Percentiles rank a stretch among this genome's conserved stretches.
Conservation (phyloP, 2,329 filamentous ascomycete genomes). For the Cryphonectria japonica region DNA sequence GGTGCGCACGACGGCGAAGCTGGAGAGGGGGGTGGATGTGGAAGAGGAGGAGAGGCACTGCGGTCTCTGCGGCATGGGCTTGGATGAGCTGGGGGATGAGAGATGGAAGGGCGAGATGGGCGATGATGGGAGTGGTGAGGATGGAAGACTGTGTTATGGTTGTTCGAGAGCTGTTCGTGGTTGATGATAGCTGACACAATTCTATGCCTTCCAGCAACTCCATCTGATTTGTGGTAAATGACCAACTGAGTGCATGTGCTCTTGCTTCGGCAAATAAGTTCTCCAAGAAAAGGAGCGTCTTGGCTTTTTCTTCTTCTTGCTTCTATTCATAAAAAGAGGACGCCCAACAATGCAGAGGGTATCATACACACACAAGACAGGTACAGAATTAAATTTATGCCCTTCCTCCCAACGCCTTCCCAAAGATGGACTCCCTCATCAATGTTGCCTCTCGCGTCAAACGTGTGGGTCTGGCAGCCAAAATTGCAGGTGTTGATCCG, state of each 20-base stretch:
- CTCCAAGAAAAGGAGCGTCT: not conserved
- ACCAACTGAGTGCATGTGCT: not conserved
- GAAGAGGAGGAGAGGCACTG: constrained; percentile 49
- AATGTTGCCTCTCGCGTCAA: constrained; percentile 36
- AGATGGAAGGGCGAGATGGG: constrained; percentile 66
- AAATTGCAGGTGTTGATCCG: constrained; percentile 81
- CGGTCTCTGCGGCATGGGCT: constrained; percentile 69
- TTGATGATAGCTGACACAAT: constrained; percentile 36
- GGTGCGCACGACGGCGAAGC: constrained; percentile 85
- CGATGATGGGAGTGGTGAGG: constrained; percentile 39
- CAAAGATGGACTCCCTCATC: constrained; percentile 7
- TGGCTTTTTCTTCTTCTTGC: not conserved
- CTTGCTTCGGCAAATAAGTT: not conserved
- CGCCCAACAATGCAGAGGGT: constrained; percentile 27
- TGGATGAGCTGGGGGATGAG: constrained; percentile 66
- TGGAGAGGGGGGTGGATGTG: constrained; percentile 54
- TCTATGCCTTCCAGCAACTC: not conserved
- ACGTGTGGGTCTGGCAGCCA: constrained; percentile 73
- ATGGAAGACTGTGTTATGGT: constrained; percentile 68
- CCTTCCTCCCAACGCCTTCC: constrained; percentile 24
- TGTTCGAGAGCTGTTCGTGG: constrained; percentile 68
- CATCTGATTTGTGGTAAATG: not conserved
- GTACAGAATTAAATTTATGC: constrained; percentile 16
- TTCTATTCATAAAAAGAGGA: constrained; percentile 2
- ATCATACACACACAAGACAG: constrained; percentile 28